Evolutionary conservation across 306 rosid genomes (phyloP).

Genomic region (Glycine tomentella): DNA sequence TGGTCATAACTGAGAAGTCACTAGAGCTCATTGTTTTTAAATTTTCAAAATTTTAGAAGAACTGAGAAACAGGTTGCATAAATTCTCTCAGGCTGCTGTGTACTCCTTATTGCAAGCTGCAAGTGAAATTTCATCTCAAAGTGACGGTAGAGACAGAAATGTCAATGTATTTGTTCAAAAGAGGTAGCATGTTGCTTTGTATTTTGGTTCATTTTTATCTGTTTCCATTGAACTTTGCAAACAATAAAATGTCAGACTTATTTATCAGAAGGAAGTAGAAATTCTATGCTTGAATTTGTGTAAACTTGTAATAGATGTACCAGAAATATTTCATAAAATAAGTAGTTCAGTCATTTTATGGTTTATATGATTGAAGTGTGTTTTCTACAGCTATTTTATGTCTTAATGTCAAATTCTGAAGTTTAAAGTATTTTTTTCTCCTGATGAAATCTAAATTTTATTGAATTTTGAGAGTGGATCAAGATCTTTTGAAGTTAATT

Average conservation of each 20-base stretch:
- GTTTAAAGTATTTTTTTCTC: background rate
- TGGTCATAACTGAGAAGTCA: slow-evolving; percentile 33
- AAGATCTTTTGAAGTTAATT: background rate
- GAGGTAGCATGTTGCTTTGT: slow-evolving; percentile 65
- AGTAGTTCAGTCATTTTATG: slow-evolving; percentile 19
- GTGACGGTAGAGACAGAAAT: slow-evolving; percentile 77
- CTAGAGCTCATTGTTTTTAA: slow-evolving; percentile 18
- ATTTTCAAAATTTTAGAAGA: slow-evolving; percentile 27
- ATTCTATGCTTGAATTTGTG: slow-evolving; percentile 27
- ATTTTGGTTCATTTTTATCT: slow-evolving; percentile 34
- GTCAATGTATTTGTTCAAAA: slow-evolving; percentile 78
- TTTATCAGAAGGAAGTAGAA: slow-evolving; percentile 41
- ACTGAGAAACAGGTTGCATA: slow-evolving; percentile 47
- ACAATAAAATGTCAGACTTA: slow-evolving; percentile 12
- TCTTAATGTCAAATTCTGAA: too few relatives aligned
- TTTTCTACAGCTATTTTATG: background rate
- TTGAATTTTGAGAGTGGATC: slow-evolving; percentile 24
- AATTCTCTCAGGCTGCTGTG: slow-evolving; percentile 81
- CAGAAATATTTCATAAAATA: slow-evolving; percentile 19
- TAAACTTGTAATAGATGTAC: slow-evolving; percentile 11
- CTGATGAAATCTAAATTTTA: slow-evolving; percentile 25
- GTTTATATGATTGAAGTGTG: slow-evolving; percentile 1
- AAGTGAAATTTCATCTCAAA: slow-evolving; percentile 77
- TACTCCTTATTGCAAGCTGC: slow-evolving; percentile 92
- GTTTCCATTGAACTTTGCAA: slow-evolving; percentile 28